Conservation (phyloP, 2,329 filamentous ascomycete species). For the Colletotrichum filicis region DNA sequence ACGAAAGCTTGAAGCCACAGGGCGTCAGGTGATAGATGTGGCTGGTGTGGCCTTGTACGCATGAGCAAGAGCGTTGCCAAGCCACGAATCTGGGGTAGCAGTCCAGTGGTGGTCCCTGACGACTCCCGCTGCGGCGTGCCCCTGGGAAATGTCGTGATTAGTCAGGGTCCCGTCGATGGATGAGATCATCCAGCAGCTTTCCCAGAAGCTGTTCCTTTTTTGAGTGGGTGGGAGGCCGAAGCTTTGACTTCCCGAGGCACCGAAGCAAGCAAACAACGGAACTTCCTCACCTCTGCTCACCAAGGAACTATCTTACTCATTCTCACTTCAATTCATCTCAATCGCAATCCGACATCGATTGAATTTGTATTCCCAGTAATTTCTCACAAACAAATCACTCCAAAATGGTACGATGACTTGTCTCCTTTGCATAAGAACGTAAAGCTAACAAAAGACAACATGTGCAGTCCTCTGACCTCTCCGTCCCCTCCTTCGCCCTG, state of each 20-base stretch:
- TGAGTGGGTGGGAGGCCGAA: slow-evolving; percentile 19
- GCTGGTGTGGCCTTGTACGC: background rate
- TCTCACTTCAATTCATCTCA: background rate
- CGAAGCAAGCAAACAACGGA: background rate
- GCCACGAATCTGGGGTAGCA: slow-evolving; percentile 32
- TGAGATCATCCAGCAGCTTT: slow-evolving; percentile 29
- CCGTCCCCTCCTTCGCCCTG: slow-evolving; percentile 79
- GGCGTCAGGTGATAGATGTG: slow-evolving; percentile 28
- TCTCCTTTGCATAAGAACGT: background rate
- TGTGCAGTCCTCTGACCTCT: slow-evolving; percentile 49
- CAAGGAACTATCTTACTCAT: background rate
- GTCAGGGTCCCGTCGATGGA: slow-evolving; percentile 23
- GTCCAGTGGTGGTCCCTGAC: slow-evolving; percentile 8
- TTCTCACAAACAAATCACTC: background rate
- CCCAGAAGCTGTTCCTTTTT: background rate
- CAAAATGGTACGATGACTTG: slow-evolving; percentile 18
- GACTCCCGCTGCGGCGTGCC: background rate
- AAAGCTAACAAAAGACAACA: slow-evolving; percentile 21
- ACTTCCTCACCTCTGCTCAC: slow-evolving; percentile 13
- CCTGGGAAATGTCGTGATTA: slow-evolving; percentile 13
- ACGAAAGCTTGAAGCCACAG: slow-evolving; percentile 46
- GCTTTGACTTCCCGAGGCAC: slow-evolving; percentile 30
- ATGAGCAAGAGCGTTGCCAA: background rate
- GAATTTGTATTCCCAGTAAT: background rate
- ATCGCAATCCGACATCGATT: background rate